Base-by-base conservation (phyloP, 2,329 filamentous ascomycete species). In the Arthrinium puccinioides region DNA sequence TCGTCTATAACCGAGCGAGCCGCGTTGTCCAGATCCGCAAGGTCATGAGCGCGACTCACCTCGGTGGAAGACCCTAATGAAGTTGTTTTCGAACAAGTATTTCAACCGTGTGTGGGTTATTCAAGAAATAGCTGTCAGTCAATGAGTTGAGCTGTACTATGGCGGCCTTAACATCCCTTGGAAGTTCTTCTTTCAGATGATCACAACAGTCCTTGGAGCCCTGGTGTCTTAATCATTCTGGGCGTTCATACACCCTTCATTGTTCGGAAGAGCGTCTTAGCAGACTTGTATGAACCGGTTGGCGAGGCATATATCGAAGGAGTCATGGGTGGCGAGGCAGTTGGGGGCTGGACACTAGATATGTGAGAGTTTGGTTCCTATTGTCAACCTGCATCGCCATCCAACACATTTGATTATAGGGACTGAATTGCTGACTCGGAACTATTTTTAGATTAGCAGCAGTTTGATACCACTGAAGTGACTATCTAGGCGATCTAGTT, bases 311-410 rank as follows among this genome's bases (percentile, higher is more conserved):
- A 32, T 21, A 43, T 43, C 2, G 37, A 44, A 9, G 40, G 39
- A 20, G 32, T 37, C 6, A 48, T 46, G 44, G 10, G 42, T 21
- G 38, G 42, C 31, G 40, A 44, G n/a, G n/a, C n/a, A n/a, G n/a
- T n/a, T n/a, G n/a, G n/a, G n/a, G n/a, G n/a, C n/a, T n/a, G n/a
- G n/a, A n/a, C n/a, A n/a, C n/a, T n/a, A n/a, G n/a, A n/a, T n/a
- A n/a, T n/a, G n/a, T n/a, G n/a, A n/a, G n/a, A n/a, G n/a, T n/a
- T n/a, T n/a, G n/a, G n/a, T n/a, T n/a, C n/a, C n/a, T n/a, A n/a
- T n/a, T n/a, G n/a, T n/a, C n/a, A n/a, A n/a, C n/a, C n/a, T n/a
- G n/a, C n/a, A n/a, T n/a, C n/a, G n/a, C n/a, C n/a, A n/a, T n/a
- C n/a, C n/a, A n/a, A n/a, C n/a, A n/a, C n/a, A n/a, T n/a, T n/a